These are phyloP conservation scores for Peronospora belbahrii DNA, from an alignment of 352 stramenopile species.

Conservation along the genomic window DNA sequence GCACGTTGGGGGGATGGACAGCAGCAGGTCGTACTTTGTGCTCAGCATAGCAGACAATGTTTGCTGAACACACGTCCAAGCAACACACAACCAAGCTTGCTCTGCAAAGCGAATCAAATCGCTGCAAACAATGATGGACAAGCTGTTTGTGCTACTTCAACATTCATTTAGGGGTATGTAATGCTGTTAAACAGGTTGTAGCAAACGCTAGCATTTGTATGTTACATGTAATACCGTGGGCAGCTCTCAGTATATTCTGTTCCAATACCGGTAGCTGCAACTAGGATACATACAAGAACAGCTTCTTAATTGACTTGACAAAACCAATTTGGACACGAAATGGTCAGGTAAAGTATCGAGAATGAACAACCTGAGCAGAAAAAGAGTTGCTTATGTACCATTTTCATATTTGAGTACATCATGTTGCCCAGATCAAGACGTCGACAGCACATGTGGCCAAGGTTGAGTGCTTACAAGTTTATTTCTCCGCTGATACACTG, in stretches of 20 bases:
- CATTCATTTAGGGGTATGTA: background rate
- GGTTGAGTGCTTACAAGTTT: constrained; percentile 1
- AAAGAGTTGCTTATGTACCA: background rate
- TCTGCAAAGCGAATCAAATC: background rate
- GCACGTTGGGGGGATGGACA: no score
- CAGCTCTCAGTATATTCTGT: no score
- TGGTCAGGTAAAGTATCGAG: no score
- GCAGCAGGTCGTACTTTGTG: no score
- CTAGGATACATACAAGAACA: no score
- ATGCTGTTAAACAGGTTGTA: background rate
- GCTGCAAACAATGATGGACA: background rate
- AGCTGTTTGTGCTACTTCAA: background rate
- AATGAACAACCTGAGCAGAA: no score
- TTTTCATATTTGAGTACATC: background rate
- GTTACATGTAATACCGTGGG: background rate
- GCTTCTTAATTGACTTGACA: no score
- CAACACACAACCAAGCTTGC: background rate
- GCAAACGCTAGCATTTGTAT: no score
- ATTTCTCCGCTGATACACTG: constrained; percentile 25
- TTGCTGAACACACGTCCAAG: background rate
- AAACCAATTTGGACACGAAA: no score
- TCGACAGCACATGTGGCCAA: background rate
- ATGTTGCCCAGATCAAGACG: background rate
- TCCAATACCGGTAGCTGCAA: no score
- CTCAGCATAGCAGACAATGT: background rate